Base-by-base conservation (phyloP, 2,329 filamentous ascomycete genomes). In the Volutella citrinella region DNA sequence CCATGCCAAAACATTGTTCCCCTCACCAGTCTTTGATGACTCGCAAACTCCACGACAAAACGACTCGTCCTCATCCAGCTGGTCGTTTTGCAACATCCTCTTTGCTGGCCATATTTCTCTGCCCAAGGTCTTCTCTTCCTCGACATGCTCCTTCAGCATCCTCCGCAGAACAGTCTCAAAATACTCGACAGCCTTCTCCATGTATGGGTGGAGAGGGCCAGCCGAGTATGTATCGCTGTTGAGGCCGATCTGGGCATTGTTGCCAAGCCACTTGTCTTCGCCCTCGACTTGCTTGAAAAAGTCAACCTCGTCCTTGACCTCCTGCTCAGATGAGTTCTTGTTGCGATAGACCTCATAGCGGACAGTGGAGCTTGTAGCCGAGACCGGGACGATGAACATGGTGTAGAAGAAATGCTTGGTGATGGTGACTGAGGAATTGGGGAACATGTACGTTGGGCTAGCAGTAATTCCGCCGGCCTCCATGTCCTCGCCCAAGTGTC, bases 311-410 rank as follows among this genome's bases (percentile, higher is more conserved):
- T 18, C 23, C 27, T 18, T 22, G 18, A 36, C 22, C 4, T 20
- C 14, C 5, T 22, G 9, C 3, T 19, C 27, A 12, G 34, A 13
- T 7, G 34, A 31, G 22, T 22, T 21, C 23, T 18, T 22, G n/a
- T n/a, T n/a, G n/a, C 74, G 68, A 64, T 70, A 82, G 22, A 81
- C 70, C 51, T 82, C 73, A 54, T 81, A 80, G 34, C 67, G 64
- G 72, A 82, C 80, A 27, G 64, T 60, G 5, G 69, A 72, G 18
- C 58, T 67, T 17, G 59, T 65, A 0, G 76, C 63, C 1, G 64
- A 62, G 26, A 61, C 67, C 12, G 78, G 78, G 13, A 80, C 64
- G 56, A 80, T 79, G 34, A 75, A 66, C 51, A 80, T 75, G 34
- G 80, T 71, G 62, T 78, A 76, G 57, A 81, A 72, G 57, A 80